These are phyloP conservation scores for Phellopilus nigrolimitatus DNA, from an alignment of 1,284 basidiomycete genomes.

Conservation along the genomic window DNA sequence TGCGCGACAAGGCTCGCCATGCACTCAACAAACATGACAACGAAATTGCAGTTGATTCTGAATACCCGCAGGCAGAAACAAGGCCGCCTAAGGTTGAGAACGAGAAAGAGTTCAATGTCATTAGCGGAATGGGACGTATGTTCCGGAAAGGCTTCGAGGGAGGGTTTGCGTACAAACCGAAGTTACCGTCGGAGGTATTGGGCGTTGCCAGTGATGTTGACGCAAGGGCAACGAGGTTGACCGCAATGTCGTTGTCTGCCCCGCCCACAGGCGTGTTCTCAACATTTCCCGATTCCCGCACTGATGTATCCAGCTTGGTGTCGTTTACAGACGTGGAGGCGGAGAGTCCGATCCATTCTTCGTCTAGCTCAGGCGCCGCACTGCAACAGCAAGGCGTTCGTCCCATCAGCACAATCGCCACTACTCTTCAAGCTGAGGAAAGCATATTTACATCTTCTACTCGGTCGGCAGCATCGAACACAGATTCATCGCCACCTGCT, in stretches of 20 bases:
- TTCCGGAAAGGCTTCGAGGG: not conserved
- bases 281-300: not conserved
- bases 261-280: not conserved
- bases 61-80: not conserved
- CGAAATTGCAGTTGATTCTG: not conserved
- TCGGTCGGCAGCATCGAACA: no score
- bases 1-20: conserved; percentile 11
- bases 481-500: no score
- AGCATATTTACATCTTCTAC: no score
- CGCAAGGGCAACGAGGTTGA: not conserved
- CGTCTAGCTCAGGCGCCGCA: no score
- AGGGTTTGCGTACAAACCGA: not conserved
- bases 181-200: not conserved
- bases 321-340: not conserved
- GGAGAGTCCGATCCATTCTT: no score
- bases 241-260: not conserved
- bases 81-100: not conserved
- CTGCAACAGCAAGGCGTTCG: no score
- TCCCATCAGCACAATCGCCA: no score
- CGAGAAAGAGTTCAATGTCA: not conserved
- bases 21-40: not conserved
- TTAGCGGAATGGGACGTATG: not conserved
- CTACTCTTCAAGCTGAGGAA: no score
- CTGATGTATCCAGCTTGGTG: not conserved
- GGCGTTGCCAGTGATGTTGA: not conserved